Evolutionary conservation across 805 yeast species (phyloP), one percentile per base, ranked within the genome.

Genomic region (Starmerella sp.): DNA sequence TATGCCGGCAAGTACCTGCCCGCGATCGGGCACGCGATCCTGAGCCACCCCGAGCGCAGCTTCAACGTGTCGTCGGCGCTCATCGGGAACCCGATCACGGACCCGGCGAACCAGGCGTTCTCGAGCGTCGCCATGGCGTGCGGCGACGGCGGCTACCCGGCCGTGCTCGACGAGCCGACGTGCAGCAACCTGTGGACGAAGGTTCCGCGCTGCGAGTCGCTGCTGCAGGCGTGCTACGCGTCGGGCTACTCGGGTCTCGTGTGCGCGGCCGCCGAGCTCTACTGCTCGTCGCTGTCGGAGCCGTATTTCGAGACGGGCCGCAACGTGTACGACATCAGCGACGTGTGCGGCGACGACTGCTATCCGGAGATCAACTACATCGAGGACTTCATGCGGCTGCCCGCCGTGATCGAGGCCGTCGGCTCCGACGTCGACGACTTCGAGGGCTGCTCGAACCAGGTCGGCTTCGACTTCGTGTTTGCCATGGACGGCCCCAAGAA

Each of bases 1-100:
- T 89, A 90, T 67, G 97, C 91, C 31, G 97, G 97, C 52, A 96
- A 88, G 70, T 90, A 91, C 73, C 84, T 91, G 61, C 98, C 98
- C 15, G 86, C 79, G n/a, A 86, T 80, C 63, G 84, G 83, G 47
- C 73, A 75, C 48, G 82, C 79, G 63, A 78, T 81, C 56, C 57
- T 73, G 70, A 72, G 60, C 61, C 79, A 66, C 63, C 89, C 29
- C 80, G 96, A 78, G 65, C 74, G 84, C 57, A 71, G 77, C 30
- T 83, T 84, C 69, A 79, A 89, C 67, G 75, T 89, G 63, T 73
- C 85, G 28, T 86, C 96, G 7, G 85, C 89, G 32, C 68, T 90
- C 67, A 90, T 90, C 66, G 97, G 97, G 60, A 90, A 90, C 69
- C 97, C 97, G 55, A 79, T 90, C 65, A 88, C 96, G 41, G 96